These are phyloP conservation scores for Pseudogymnoascus pannorum DNA, from an alignment of 2,329 filamentous ascomycete species.

Conservation along the genomic window DNA sequence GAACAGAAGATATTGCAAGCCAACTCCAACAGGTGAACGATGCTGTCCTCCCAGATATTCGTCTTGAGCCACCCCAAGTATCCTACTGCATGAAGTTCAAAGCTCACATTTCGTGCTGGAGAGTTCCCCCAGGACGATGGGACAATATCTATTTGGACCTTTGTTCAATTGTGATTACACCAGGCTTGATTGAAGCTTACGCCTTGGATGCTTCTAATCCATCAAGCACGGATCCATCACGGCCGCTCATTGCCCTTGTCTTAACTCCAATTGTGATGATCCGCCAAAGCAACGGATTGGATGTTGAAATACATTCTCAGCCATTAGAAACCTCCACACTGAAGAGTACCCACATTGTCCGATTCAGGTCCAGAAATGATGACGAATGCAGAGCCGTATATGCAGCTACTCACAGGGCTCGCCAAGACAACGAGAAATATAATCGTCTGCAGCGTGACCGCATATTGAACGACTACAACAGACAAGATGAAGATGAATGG, in stretches of 20 bases:
- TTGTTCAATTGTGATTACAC: conserved; percentile 49
- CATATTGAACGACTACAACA: conserved; percentile 63
- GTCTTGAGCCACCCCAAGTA: neutral
- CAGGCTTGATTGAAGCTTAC: conserved; percentile 53
- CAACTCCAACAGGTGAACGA: conserved; percentile 35
- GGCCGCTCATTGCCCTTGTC: conserved; percentile 62
- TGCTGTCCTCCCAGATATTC: conserved; percentile 13
- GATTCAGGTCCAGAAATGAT: conserved; percentile 74
- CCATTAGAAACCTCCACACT: conserved; percentile 67
- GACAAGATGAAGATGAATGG: conserved; percentile 37
- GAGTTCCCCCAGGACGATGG: conserved; percentile 52
- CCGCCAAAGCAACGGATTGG: conserved; percentile 81
- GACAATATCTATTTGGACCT: conserved; percentile 46
- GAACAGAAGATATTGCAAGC: conserved; percentile 46
- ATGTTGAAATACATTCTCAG: conserved; percentile 88
- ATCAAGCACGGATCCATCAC: conserved; percentile 15
- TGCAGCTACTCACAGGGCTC: conserved; percentile 75
- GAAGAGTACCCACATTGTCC: conserved; percentile 59
- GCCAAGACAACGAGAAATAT: conserved; percentile 89
- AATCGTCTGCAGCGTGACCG: conserved; percentile 60
- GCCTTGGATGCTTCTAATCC: conserved; percentile 33
- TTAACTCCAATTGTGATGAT: conserved; percentile 88
- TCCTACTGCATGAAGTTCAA: conserved; percentile 34
- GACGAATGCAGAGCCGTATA: conserved; percentile 79
- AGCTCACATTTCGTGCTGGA: conserved; percentile 55